phyloP scores from a whole-genome alignment of 345 rosid species.

The Murraya paniculata region DNA sequence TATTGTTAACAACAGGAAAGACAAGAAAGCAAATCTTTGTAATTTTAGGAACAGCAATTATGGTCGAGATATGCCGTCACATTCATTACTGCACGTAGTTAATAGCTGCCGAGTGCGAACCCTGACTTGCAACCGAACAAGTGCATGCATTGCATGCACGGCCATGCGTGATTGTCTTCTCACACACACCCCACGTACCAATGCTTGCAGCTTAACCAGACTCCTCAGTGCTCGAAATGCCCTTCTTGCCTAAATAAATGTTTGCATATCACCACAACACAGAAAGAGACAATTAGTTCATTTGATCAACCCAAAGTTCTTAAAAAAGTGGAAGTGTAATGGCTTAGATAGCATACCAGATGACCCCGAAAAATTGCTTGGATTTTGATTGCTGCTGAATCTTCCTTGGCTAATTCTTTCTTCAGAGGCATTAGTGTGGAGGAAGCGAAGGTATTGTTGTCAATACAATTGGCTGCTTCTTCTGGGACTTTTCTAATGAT shows the following conservation, averaged over 20 bases:
- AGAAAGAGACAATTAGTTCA: not conserved
- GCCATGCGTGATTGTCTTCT: conserved; percentile 68
- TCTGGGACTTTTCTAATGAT: conserved; percentile 1
- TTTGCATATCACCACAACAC: not conserved
- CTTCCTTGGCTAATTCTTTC: conserved; percentile 28
- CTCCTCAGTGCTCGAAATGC: conserved; percentile 77
- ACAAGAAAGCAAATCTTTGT: not conserved
- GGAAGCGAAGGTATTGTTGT: not conserved
- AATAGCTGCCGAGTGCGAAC: conserved; percentile 74
- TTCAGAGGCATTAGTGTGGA: not conserved
- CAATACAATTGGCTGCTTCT: conserved; percentile 6
- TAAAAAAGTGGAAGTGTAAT: not conserved
- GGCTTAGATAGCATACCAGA: conserved; percentile 41
- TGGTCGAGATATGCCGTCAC: not conserved
- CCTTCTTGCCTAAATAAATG: conserved; percentile 53
- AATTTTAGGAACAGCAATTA: not conserved
- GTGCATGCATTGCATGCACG: conserved; percentile 73
- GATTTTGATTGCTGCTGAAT: conserved; percentile 64
- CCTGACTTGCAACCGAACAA: conserved; percentile 73
- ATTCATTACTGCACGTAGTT: conserved; percentile 13
- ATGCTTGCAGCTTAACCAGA: conserved; percentile 79
- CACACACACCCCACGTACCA: conserved; percentile 62
- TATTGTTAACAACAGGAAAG: not conserved
- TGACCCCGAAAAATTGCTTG: conserved; percentile 84
- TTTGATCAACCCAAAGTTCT: not conserved